These are phyloP conservation scores for Yamadazyma blattariae DNA, from an alignment of 1,139 yeast genomes.

Conservation along the genomic window DNA sequence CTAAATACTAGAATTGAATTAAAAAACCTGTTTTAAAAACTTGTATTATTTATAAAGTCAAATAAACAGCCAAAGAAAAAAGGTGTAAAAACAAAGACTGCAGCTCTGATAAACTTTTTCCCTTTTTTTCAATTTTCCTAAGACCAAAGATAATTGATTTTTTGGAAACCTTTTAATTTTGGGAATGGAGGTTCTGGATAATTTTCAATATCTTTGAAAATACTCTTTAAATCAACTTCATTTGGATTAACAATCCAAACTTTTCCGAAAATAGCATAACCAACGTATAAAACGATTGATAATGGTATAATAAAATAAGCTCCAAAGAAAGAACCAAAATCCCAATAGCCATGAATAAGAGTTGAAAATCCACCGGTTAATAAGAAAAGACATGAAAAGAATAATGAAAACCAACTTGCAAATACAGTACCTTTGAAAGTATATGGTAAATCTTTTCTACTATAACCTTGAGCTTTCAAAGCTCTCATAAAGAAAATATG, in stretches of 20 bases:
- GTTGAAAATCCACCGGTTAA: slow-evolving; percentile 40
- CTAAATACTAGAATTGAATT: too few relatives aligned
- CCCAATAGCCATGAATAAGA: slow-evolving; percentile 35
- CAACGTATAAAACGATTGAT: slow-evolving; percentile 20
- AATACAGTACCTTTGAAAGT: slow-evolving; percentile 23
- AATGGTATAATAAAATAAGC: slow-evolving; percentile 39
- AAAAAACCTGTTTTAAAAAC: too few relatives aligned
- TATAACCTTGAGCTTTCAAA: slow-evolving; percentile 33
- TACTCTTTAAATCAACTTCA: slow-evolving; percentile 30
- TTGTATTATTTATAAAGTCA: too few relatives aligned
- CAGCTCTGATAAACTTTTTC: too few relatives aligned
- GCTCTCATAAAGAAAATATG: slow-evolving; percentile 38
- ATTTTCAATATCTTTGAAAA: slow-evolving; percentile 32
- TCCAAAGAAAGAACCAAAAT: slow-evolving; percentile 31
- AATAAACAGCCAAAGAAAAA: too few relatives aligned
- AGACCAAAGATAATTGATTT: neutral
- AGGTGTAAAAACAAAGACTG: too few relatives aligned
- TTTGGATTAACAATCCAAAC: slow-evolving; percentile 24
- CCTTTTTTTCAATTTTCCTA: too few relatives aligned
- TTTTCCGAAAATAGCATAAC: slow-evolving; percentile 27
- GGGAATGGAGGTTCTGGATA: slow-evolving; percentile 36
- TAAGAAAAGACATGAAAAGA: slow-evolving; percentile 28
- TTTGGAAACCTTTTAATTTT: slow-evolving; percentile 17
- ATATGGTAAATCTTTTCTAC: slow-evolving; percentile 24
- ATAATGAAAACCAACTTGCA: slow-evolving; percentile 36